Percentiles rank a stretch among this genome's conserved stretches.
Conservation (phyloP, 768 basidiomycete genomes). For the Trametes punicea region DNA sequence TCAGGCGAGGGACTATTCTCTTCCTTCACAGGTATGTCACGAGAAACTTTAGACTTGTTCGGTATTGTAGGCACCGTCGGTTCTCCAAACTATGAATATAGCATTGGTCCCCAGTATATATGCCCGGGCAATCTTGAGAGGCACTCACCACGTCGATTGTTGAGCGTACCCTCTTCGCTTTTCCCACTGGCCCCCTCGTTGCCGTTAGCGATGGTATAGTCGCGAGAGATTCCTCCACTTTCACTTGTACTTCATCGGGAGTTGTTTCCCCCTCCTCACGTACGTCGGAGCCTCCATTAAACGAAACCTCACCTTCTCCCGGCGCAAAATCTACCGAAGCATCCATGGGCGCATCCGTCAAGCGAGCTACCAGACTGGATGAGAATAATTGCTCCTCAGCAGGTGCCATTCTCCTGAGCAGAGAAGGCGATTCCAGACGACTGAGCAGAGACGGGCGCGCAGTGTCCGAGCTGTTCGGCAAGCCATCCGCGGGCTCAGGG, state of each 20-base stretch:
- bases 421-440: background rate
- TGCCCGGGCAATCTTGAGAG: background rate
- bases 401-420: conserved; percentile 6
- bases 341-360: background rate
- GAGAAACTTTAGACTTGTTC: background rate
- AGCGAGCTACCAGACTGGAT: background rate
- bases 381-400: background rate
- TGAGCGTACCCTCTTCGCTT: conserved; percentile 4
- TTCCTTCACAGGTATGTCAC: background rate
- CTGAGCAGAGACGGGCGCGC: conserved; percentile 7
- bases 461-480: background rate
- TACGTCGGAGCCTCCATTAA: background rate
- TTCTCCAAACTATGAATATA: conserved; percentile 4
- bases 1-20: background rate
- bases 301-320: conserved; percentile 6
- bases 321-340: background rate
- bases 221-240: conserved; percentile 1
- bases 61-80: background rate
- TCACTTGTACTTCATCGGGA: background rate
- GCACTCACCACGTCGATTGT: conserved; percentile 15
- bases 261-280: background rate
- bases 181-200: background rate
- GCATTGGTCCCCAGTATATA: background rate
- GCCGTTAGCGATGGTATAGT: background rate
- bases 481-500: background rate